Conservation (phyloP, 78 protist genomes). For the Corallochytrium limacisporum region DNA sequence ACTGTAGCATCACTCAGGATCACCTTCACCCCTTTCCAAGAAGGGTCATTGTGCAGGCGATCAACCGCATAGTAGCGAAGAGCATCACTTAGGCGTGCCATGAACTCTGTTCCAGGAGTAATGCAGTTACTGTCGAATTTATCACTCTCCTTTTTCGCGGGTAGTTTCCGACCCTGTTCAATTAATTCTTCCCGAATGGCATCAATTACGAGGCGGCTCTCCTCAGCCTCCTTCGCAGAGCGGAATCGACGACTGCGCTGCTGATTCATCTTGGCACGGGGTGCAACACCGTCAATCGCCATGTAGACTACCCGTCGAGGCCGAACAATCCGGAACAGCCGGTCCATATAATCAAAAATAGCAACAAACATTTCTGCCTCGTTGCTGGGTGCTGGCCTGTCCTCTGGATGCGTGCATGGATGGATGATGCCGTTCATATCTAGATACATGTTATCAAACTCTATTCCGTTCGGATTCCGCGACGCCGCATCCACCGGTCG, state of each 20-base stretch:
- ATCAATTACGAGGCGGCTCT: not conserved
- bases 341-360: slow-evolving; percentile 83
- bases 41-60: slow-evolving; percentile 61
- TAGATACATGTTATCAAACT: slow-evolving; percentile 89
- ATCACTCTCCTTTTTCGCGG: not conserved
- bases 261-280: slow-evolving; percentile 94
- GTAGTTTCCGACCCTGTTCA: not conserved
- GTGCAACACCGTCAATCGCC: slow-evolving; percentile 87
- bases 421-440: slow-evolving; percentile 99
- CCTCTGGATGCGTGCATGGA: slow-evolving; percentile 86
- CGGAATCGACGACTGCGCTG: slow-evolving; percentile 82
- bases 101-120: slow-evolving; percentile 97
- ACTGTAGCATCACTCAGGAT: slow-evolving; percentile 64
- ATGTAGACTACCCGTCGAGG: slow-evolving; percentile 93
- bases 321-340: slow-evolving; percentile 74
- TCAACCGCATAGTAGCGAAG: slow-evolving; percentile 60
- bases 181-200: not conserved
- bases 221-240: slow-evolving; percentile 56
- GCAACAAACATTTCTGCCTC: slow-evolving; percentile 72
- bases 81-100: slow-evolving; percentile 56
- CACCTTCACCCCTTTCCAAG: slow-evolving; percentile 55
- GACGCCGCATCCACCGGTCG: not conserved
- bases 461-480: slow-evolving; percentile 7
- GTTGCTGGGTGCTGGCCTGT: slow-evolving; percentile 15
- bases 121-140: slow-evolving; percentile 77